A percentile compares a stretch with the other conserved stretches of the same genome.
These are phyloP conservation scores for Hypoxylon sp. DNA, from an alignment of 2,329 filamentous ascomycete species.

Conservation along the genomic window DNA sequence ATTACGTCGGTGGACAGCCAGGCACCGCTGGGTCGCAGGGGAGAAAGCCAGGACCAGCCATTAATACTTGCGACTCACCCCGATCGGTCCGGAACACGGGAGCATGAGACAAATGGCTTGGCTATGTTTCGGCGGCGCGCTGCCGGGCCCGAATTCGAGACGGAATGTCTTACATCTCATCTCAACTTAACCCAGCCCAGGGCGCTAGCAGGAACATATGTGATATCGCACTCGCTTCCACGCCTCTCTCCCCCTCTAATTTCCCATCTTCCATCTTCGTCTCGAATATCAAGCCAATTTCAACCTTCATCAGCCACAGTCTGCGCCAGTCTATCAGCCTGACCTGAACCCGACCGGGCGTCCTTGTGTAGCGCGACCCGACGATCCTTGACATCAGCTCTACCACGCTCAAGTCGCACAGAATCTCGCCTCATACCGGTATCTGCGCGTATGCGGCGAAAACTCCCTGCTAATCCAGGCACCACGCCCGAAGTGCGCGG, in stretches of 20 bases:
- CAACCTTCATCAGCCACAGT: background rate
- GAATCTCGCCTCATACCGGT: background rate
- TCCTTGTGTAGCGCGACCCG: background rate
- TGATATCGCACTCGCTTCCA: background rate
- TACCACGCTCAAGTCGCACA: background rate
- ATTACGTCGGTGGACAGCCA: background rate
- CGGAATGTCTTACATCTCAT: background rate
- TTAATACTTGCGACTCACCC: background rate
- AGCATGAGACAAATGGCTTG: constrained; percentile 12
- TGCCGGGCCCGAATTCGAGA: background rate
- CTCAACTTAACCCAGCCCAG: background rate
- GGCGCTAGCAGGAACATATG: background rate
- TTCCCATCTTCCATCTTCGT: background rate
- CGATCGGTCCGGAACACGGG: background rate
- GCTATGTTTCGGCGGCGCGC: background rate
- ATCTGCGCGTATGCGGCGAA: background rate
- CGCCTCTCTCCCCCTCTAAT: background rate
- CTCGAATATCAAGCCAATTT: background rate
- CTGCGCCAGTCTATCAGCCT: background rate
- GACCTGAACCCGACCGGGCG: background rate
- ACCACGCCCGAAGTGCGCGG: background rate
- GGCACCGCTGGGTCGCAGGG: background rate
- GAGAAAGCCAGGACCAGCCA: background rate
- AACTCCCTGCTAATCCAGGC: background rate
- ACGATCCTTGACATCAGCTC: background rate